Conservation (phyloP, 73 alveolate genomes). For the Durusdinium trenchii region DNA sequence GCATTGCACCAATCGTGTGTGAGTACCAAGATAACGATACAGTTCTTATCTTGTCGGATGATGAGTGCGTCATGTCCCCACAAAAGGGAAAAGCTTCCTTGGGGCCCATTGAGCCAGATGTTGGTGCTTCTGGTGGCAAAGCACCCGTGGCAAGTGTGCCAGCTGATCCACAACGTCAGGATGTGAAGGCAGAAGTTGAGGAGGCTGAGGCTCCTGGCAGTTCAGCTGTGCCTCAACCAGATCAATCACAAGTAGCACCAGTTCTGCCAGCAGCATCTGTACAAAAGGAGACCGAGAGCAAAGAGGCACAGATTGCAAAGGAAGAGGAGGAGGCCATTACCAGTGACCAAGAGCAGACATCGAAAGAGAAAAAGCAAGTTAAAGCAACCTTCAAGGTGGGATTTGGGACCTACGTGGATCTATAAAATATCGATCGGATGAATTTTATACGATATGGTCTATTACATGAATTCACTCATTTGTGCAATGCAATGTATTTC, state of each 20-base stretch:
- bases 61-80: not conserved
- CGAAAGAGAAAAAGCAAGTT: not conserved
- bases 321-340: not conserved
- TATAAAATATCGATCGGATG: not conserved
- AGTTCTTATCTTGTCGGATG: no score
- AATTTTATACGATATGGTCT: no score
- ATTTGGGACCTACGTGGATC: not conserved
- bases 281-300: not conserved
- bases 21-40: not conserved
- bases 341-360: not conserved
- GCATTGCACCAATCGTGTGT: not conserved
- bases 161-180: not conserved
- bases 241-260: not conserved
- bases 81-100: not conserved
- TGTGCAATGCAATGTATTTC: not conserved
- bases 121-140: not conserved
- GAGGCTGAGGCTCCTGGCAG: not conserved
- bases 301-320: not conserved
- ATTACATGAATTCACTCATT: not conserved
- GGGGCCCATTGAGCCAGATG: not conserved
- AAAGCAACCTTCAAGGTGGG: not conserved
- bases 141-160: not conserved
- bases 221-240: no score
- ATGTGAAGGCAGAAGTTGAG: not conserved
- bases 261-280: not conserved